A percentile compares a stretch with the other conserved stretches of the same genome.
These are phyloP conservation scores for Flaveria sonorensis DNA, from an alignment of 129 eudicot species.

Conservation along the genomic window DNA sequence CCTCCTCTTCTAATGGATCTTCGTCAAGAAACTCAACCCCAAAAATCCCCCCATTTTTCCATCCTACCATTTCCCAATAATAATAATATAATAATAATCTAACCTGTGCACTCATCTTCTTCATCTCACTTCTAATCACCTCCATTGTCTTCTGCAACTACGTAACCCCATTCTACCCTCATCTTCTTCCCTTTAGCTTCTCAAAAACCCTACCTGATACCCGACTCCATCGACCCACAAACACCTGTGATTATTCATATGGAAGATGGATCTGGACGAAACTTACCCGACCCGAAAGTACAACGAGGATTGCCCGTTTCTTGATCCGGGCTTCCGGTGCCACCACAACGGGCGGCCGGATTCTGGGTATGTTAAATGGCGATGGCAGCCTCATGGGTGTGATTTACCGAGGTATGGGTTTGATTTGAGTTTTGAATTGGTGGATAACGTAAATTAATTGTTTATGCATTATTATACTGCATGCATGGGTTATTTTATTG, in stretches of 20 bases:
- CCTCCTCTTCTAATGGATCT: slow-evolving; percentile 49
- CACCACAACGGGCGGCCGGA: slow-evolving; percentile 59
- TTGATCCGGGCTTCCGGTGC: slow-evolving; percentile 89
- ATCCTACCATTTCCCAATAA: slow-evolving; percentile 24
- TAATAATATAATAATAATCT: slow-evolving; percentile 28
- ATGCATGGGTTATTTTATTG: slow-evolving; percentile 31
- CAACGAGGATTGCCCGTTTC: slow-evolving; percentile 68
- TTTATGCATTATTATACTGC: slow-evolving; percentile 28
- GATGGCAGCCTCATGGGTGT: slow-evolving; percentile 79
- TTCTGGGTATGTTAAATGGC: slow-evolving; percentile 61
- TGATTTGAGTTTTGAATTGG: slow-evolving; percentile 22
- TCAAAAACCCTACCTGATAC: slow-evolving; percentile 31
- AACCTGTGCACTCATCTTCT: slow-evolving; percentile 29
- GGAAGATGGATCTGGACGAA: slow-evolving; percentile 82
- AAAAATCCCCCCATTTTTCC: slow-evolving; percentile 33
- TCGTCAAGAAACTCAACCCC: slow-evolving; percentile 47
- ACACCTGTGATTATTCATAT: slow-evolving; percentile 59
- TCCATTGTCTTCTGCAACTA: slow-evolving; percentile 39
- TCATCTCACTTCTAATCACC: slow-evolving; percentile 39
- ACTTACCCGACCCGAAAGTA: slow-evolving; percentile 44
- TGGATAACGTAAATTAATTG: background rate
- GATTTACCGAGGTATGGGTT: slow-evolving; percentile 69
- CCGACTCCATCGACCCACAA: slow-evolving; percentile 6
- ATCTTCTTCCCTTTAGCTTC: slow-evolving; percentile 37
- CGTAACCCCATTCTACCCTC: slow-evolving; percentile 36